Evolutionary conservation across 495 filamentous ascomycete species (phyloP).

Genomic region (Thermochaetoides thermophila): DNA sequence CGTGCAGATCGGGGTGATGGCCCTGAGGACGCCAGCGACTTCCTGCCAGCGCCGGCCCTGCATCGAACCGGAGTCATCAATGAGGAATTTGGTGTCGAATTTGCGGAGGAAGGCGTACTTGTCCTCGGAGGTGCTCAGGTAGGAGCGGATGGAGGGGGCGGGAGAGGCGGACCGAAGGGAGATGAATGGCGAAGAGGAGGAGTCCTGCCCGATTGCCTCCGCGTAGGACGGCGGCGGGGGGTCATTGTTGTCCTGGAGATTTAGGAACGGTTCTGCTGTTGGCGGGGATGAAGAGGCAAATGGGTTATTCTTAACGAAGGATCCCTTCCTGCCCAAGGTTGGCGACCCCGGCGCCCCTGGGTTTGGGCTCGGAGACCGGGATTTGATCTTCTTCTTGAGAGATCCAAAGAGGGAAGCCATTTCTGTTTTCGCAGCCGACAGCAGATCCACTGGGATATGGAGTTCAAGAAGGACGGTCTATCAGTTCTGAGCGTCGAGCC

Average conservation of each 20-base stretch:
- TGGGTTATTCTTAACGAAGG: not conserved
- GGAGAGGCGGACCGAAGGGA: conserved; percentile 11
- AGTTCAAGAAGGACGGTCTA: no score
- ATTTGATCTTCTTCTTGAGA: conserved; percentile 6
- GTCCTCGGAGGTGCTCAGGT: conserved; percentile 35
- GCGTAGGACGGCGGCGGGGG: conserved; percentile 5
- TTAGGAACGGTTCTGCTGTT: not conserved
- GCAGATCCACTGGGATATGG: no score
- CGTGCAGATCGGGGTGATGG: conserved; percentile 77
- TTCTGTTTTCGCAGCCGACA: not conserved
- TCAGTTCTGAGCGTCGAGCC: no score
- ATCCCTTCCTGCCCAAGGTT: no score
- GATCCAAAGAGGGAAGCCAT: conserved; percentile 8
- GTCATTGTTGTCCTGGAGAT: conserved; percentile 1
- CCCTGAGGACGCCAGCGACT: conserved; percentile 51
- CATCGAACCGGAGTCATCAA: conserved; percentile 91
- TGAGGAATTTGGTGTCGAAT: conserved; percentile 87
- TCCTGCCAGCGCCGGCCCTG: conserved; percentile 62
- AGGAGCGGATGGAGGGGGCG: conserved; percentile 8
- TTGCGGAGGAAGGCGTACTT: conserved; percentile 66
- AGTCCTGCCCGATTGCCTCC: no score
- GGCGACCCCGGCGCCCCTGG: no score
- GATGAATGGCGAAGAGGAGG: no score
- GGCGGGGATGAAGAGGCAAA: not conserved
- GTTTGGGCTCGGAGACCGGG: conserved; percentile 6